These are phyloP conservation scores for Craterostigma plantagineum DNA, from an alignment of 257 asterid species.

Conservation along the genomic window DNA sequence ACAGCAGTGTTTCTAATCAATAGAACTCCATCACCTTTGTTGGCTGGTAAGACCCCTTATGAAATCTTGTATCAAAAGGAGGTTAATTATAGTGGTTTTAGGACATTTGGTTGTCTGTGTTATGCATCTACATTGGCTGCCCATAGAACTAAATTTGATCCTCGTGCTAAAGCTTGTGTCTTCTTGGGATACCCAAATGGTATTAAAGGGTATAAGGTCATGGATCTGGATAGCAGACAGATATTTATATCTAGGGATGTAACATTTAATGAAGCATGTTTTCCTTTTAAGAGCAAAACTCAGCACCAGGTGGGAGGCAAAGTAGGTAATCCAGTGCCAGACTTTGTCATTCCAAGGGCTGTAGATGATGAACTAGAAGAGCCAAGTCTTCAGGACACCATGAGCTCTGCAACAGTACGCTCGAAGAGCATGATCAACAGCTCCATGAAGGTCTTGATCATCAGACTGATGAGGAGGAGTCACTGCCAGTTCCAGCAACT, in stretches of 20 bases:
- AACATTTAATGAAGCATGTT: neutral
- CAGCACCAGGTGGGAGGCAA: neutral
- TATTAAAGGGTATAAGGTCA: neutral
- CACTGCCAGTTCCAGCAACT: too few relatives aligned
- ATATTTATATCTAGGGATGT: neutral
- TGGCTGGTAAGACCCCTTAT: neutral
- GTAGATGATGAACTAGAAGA: too few relatives aligned
- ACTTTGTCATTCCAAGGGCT: too few relatives aligned
- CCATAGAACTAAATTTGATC: neutral
- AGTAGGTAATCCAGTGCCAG: neutral
- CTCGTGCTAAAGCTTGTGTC: neutral
- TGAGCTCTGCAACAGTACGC: neutral
- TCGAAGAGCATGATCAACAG: neutral
- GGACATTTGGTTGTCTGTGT: neutral
- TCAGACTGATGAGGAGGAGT: too few relatives aligned
- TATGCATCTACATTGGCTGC: neutral
- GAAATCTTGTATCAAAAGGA: neutral
- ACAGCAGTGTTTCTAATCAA: neutral
- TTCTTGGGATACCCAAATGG: slow-evolving; percentile 6
- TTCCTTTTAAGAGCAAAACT: neutral
- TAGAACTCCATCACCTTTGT: neutral
- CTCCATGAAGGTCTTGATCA: neutral
- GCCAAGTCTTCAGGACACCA: neutral
- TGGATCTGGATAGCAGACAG: neutral
- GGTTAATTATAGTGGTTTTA: neutral